These are phyloP conservation scores for Populus davidiana DNA, from an alignment of 345 rosid species.

Conservation along the genomic window DNA sequence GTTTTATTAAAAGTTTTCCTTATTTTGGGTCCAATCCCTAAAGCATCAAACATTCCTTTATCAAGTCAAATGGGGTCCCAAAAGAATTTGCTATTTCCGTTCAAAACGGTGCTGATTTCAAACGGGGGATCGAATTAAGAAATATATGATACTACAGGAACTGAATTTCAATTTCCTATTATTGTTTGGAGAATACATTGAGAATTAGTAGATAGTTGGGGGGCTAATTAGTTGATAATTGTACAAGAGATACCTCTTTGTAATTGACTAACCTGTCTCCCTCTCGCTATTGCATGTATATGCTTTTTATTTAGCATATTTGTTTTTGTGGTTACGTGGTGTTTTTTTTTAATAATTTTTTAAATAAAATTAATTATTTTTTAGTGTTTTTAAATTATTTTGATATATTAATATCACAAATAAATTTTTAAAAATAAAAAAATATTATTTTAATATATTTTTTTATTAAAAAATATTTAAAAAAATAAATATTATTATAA, in stretches of 20 bases:
- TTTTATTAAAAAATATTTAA: too few species aligned
- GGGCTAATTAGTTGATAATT: neutral
- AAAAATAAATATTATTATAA: neutral
- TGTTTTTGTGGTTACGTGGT: too few species aligned
- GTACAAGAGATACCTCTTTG: neutral
- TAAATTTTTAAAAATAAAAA: too few species aligned
- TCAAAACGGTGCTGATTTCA: neutral
- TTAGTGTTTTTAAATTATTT: too few species aligned
- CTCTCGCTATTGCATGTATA: neutral
- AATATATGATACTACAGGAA: neutral
- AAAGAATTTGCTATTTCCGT: neutral
- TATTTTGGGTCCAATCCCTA: too few species aligned
- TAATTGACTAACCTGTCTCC: neutral
- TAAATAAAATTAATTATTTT: too few species aligned
- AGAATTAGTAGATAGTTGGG: neutral
- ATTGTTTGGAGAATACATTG: neutral
- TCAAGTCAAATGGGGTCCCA: neutral
- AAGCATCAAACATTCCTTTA: too few species aligned
- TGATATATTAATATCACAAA: too few species aligned
- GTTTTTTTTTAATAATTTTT: too few species aligned
- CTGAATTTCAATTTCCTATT: too few species aligned
- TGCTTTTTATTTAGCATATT: neutral
- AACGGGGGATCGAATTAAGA: neutral
- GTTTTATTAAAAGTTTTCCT: too few species aligned
- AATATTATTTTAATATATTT: too few species aligned